Evolutionary conservation across 1,284 basidiomycete genomes (phyloP).

Genomic region (Mycena sp.): DNA sequence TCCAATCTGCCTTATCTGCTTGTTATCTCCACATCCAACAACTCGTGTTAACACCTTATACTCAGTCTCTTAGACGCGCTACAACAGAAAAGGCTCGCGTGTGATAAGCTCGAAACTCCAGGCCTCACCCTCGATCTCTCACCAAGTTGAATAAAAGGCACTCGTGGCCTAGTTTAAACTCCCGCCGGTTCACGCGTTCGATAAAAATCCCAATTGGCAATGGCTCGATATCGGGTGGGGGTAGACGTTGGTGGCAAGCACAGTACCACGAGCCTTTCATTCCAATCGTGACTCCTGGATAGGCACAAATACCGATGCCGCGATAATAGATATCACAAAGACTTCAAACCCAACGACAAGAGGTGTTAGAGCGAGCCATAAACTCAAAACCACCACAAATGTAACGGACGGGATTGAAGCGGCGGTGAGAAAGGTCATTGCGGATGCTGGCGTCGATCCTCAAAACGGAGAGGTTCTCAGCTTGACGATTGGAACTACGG

Average conservation of each 20-base stretch:
- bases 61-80: too few relatives aligned
- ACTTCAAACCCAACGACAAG: slow-evolving; percentile 46
- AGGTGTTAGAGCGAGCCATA: slow-evolving; percentile 60
- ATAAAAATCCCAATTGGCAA: neutral
- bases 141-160: too few relatives aligned
- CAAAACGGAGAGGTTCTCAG: slow-evolving; percentile 48
- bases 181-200: too few relatives aligned
- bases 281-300: slow-evolving; percentile 5
- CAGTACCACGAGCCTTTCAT: neutral
- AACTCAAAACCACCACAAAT: slow-evolving; percentile 62
- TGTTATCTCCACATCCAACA: too few relatives aligned
- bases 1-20: too few relatives aligned
- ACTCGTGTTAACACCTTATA: too few relatives aligned
- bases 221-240: slow-evolving; percentile 53
- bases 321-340: slow-evolving; percentile 58
- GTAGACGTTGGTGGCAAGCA: slow-evolving; percentile 59
- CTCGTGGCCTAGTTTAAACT: too few relatives aligned
- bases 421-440: slow-evolving; percentile 55
- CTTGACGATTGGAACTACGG: slow-evolving; percentile 62
- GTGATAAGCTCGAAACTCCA: too few relatives aligned
- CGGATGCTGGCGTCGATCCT: slow-evolving; percentile 47
- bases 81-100: too few relatives aligned
- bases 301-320: slow-evolving; percentile 66
- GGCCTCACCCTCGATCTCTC: too few relatives aligned
- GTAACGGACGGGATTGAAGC: slow-evolving; percentile 63